phyloP scores from a whole-genome alignment of 306 rosid genomes.

The Neltuma alba region DNA sequence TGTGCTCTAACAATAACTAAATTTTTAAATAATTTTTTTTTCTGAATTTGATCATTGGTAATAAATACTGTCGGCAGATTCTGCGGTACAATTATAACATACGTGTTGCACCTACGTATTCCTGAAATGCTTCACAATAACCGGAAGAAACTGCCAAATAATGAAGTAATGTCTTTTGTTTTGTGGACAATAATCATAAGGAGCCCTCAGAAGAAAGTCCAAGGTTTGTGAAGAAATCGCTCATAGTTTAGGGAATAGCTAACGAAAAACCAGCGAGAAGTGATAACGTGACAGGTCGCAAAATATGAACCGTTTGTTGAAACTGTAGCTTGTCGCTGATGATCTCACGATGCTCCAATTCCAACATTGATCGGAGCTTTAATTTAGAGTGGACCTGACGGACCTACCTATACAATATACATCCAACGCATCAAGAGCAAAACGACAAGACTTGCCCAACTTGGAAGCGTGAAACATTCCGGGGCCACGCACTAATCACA shows the following conservation, averaged over 20 bases:
- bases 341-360: background rate
- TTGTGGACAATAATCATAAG: background rate
- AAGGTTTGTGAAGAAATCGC: slow-evolving; percentile 1
- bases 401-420: slow-evolving; percentile 14
- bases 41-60: background rate
- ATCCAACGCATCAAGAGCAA: slow-evolving; percentile 49
- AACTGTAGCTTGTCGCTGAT: background rate
- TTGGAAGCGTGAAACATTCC: slow-evolving; percentile 15
- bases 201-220: background rate
- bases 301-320: slow-evolving; percentile 8
- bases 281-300: background rate
- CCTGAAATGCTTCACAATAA: background rate
- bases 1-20: too few species aligned
- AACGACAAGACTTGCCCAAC: slow-evolving; percentile 44
- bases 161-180: background rate
- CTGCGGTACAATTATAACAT: background rate
- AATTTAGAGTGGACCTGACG: slow-evolving; percentile 42
- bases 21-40: too few species aligned
- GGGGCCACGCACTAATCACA: background rate
- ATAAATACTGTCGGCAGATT: background rate
- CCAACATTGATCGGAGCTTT: slow-evolving; percentile 14
- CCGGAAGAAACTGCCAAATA: background rate
- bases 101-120: background rate
- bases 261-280: slow-evolving; percentile 23
- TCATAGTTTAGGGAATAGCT: background rate